Conservation (phyloP, 2,329 filamentous ascomycete genomes). For the Ceratocystiopsis minuta region DNA sequence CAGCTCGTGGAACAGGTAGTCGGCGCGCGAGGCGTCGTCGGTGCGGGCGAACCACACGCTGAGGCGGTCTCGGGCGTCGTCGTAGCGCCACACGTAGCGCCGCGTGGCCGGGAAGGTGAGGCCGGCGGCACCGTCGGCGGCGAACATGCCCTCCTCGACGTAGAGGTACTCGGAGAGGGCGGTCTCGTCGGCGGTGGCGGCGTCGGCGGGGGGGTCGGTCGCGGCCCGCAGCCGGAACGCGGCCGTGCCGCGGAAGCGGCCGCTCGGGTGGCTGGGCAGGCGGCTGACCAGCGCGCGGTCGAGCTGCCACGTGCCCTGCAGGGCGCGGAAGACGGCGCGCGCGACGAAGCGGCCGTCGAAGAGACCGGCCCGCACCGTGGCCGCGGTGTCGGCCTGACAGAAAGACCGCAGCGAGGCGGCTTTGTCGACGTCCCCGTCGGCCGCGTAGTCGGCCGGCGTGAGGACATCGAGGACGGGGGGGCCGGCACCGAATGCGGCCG, state of each 20-base stretch:
- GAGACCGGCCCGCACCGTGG: slow-evolving; percentile 18
- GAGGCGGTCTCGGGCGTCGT: slow-evolving; percentile 38
- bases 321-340: slow-evolving; percentile 48
- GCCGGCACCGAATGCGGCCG: no score
- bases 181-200: slow-evolving; percentile 7
- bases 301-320: slow-evolving; percentile 53
- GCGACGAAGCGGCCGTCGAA: slow-evolving; percentile 35
- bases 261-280: slow-evolving; percentile 41
- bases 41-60: slow-evolving; percentile 58
- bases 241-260: slow-evolving; percentile 45
- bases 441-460: slow-evolving; percentile 34
- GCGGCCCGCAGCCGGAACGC: slow-evolving; percentile 44
- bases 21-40: slow-evolving; percentile 41
- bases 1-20: slow-evolving; percentile 62
- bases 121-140: slow-evolving; percentile 22
- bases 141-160: slow-evolving; percentile 48
- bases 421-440: neutral
- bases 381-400: no score
- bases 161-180: slow-evolving; percentile 46
- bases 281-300: slow-evolving; percentile 36
- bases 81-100: slow-evolving; percentile 57
- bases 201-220: slow-evolving; percentile 29
- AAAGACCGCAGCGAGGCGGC: neutral
- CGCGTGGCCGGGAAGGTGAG: slow-evolving; percentile 41
- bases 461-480: slow-evolving; percentile 26